phyloP scores from a whole-genome alignment of 148 eudicot genomes.

The Cornus controversa region DNA sequence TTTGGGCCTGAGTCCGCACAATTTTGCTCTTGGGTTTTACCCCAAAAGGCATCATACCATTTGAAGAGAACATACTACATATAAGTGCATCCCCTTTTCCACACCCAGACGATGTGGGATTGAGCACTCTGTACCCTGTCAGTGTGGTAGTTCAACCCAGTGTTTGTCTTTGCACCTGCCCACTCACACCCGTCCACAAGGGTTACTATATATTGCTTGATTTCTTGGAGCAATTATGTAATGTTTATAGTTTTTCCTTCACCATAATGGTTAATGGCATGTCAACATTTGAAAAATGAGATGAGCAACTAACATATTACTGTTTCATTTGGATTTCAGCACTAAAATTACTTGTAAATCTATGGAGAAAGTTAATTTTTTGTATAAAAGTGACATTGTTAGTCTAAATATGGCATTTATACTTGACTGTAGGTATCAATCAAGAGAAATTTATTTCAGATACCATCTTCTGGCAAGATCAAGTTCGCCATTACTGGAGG shows the following conservation, averaged over 20 bases:
- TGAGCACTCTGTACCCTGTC: too few relatives aligned
- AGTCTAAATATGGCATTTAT: background rate
- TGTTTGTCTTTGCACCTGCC: too few relatives aligned
- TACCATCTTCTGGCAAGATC: conserved; percentile 86
- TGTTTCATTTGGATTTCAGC: background rate
- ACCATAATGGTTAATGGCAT: background rate
- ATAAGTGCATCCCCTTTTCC: too few relatives aligned
- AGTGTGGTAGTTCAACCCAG: too few relatives aligned
- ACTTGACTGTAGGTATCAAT: conserved; percentile 52
- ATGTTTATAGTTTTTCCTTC: background rate
- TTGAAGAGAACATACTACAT: too few relatives aligned
- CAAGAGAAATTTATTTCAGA: conserved; percentile 55
- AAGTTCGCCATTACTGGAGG: conserved; percentile 88
- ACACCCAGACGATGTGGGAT: too few relatives aligned
- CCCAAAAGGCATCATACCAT: too few relatives aligned
- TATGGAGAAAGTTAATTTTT: background rate
- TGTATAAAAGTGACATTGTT: background rate
- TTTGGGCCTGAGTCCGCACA: too few relatives aligned
- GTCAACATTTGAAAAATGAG: background rate
- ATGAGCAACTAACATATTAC: background rate
- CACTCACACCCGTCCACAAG: too few relatives aligned
- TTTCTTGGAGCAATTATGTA: background rate
- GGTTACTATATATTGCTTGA: too few relatives aligned
- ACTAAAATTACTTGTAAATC: background rate
- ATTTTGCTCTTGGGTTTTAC: too few relatives aligned